These are phyloP conservation scores for Microcyclospora pomicola DNA, from an alignment of 2,329 filamentous ascomycete species.

Conservation along the genomic window DNA sequence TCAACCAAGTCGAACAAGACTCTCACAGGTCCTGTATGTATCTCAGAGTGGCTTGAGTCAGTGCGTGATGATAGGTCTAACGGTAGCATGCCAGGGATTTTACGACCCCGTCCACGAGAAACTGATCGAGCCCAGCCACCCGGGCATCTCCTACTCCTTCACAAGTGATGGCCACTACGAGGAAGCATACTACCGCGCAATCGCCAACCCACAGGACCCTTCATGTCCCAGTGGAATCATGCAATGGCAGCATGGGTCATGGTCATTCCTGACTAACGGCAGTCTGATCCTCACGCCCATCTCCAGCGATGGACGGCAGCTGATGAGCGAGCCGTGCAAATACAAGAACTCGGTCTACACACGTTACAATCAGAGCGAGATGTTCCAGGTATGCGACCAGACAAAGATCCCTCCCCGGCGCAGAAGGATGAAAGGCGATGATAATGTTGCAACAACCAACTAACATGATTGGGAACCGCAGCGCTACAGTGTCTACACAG, in stretches of 20 bases:
- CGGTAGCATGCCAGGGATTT: conserved; percentile 41
- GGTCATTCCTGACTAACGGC: conserved; percentile 41
- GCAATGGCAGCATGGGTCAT: conserved; percentile 61
- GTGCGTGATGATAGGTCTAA: neutral
- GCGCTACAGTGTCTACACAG: conserved; percentile 35
- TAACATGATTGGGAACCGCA: conserved; percentile 9
- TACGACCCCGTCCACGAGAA: conserved; percentile 53
- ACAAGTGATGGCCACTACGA: conserved; percentile 54
- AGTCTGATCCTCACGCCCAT: conserved; percentile 48
- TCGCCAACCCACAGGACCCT: conserved; percentile 47
- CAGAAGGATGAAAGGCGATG: too few relatives aligned
- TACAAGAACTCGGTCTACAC: conserved; percentile 44
- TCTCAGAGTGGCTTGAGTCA: neutral
- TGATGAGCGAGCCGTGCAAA: conserved; percentile 52
- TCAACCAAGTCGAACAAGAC: conserved; percentile 56
- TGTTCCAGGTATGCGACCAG: conserved; percentile 37
- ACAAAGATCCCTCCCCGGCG: too few relatives aligned
- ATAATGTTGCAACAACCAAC: neutral
- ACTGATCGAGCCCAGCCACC: conserved; percentile 50
- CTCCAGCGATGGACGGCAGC: conserved; percentile 51
- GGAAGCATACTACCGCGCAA: conserved; percentile 54
- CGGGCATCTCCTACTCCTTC: conserved; percentile 64
- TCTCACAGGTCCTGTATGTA: conserved; percentile 51
- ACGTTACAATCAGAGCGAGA: conserved; percentile 51
- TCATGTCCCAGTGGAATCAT: conserved; percentile 51